Conservation (phyloP, 176 grass and related monocot genomes). For the Aegilops umbellulata region DNA sequence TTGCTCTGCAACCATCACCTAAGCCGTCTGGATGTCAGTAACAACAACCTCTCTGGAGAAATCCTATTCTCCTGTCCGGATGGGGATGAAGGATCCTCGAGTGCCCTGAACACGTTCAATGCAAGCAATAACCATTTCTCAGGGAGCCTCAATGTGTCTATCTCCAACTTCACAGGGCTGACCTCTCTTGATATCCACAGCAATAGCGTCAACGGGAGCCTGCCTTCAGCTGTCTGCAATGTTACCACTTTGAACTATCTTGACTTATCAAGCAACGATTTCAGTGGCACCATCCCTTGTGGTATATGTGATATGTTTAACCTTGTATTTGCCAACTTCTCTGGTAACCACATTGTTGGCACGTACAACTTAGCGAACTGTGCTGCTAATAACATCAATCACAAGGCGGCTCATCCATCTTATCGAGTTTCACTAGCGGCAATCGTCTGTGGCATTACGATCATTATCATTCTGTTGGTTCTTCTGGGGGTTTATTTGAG, state of each 20-base stretch:
- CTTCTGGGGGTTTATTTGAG: conserved; percentile 45
- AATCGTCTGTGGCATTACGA: conserved; percentile 27
- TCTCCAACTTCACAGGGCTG: conserved; percentile 68
- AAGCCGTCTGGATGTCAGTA: conserved; percentile 60
- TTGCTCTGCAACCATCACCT: conserved; percentile 56
- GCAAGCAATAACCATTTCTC: conserved; percentile 74
- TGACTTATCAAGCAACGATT: conserved; percentile 74
- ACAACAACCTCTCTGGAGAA: conserved; percentile 61
- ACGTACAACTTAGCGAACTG: conserved; percentile 47
- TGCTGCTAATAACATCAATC: conserved; percentile 26
- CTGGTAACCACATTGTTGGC: conserved; percentile 49
- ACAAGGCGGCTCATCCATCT: conserved; percentile 11
- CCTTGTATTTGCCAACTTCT: conserved; percentile 64
- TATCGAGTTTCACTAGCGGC: conserved; percentile 23
- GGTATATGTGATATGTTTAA: conserved; percentile 55
- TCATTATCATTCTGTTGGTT: conserved; percentile 26
- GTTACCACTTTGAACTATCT: conserved; percentile 64
- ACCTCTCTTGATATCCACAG: conserved; percentile 73
- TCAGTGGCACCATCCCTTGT: conserved; percentile 63
- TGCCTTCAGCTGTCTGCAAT: conserved; percentile 55
- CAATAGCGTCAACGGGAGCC: conserved; percentile 63
- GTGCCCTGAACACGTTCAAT: conserved; percentile 60
- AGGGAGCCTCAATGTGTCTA: conserved; percentile 46
- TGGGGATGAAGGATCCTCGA: not conserved
- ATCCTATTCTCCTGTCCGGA: conserved; percentile 43